These are phyloP conservation scores for Chalara sp. DNA, from an alignment of 2,329 filamentous ascomycete genomes.

Conservation along the genomic window DNA sequence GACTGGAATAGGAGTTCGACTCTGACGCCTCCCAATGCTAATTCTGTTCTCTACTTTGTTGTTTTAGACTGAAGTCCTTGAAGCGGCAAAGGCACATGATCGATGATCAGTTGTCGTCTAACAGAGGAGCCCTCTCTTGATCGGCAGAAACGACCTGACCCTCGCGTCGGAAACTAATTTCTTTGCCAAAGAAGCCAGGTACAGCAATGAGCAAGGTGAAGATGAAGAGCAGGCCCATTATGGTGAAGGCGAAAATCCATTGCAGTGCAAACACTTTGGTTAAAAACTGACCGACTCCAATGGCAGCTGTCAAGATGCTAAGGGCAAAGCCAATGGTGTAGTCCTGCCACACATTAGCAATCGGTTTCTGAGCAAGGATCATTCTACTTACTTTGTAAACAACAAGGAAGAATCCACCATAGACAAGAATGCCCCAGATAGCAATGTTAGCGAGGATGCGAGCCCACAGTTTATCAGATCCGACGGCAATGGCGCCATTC, in stretches of 20 bases:
- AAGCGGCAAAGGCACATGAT: neutral
- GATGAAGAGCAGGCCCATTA: constrained; percentile 70
- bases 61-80: too few species aligned
- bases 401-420: constrained; percentile 70
- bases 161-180: constrained; percentile 42
- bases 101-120: constrained; percentile 36
- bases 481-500: constrained; percentile 79
- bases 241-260: constrained; percentile 87
- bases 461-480: constrained; percentile 59
- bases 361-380: neutral
- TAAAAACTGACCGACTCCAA: constrained; percentile 72
- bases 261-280: constrained; percentile 71
- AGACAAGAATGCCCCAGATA: constrained; percentile 75
- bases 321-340: constrained; percentile 76
- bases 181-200: constrained; percentile 55
- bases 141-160: constrained; percentile 39
- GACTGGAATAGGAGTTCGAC: too few species aligned
- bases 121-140: constrained; percentile 51
- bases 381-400: constrained; percentile 54
- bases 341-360: constrained; percentile 36
- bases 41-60: too few species aligned
- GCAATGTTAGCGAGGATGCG: constrained; percentile 80
- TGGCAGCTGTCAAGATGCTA: constrained; percentile 63
- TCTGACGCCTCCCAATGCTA: too few species aligned
- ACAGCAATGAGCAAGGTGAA: constrained; percentile 58